phyloP scores from a whole-genome alignment of 208 protist species.

The Strigomonas galati region DNA sequence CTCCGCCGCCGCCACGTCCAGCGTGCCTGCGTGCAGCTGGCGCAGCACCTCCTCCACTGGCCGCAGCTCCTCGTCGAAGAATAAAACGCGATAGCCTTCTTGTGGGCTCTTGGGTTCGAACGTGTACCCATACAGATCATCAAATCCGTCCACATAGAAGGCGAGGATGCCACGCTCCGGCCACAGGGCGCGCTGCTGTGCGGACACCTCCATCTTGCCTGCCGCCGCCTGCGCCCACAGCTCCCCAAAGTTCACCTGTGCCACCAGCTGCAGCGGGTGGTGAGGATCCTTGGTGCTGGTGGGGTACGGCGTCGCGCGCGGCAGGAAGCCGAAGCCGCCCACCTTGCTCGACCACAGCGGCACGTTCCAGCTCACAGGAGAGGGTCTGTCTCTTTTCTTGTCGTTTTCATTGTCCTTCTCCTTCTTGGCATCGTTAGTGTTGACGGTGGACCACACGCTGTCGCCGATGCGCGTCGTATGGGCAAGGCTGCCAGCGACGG shows the following conservation, averaged over 20 bases:
- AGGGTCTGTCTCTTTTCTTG: neutral
- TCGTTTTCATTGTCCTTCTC: too few relatives aligned
- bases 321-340: conserved; percentile 26
- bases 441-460: neutral
- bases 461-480: neutral
- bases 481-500: conserved; percentile 9
- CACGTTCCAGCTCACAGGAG: conserved; percentile 9
- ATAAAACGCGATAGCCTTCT: conserved; percentile 18
- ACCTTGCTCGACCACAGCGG: conserved; percentile 27
- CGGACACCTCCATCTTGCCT: conserved; percentile 1
- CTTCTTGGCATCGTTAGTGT: neutral
- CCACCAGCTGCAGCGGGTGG: conserved; percentile 19
- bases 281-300: conserved; percentile 3
- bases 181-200: neutral
- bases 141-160: conserved; percentile 23
- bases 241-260: conserved; percentile 25
- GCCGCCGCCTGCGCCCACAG: conserved; percentile 15
- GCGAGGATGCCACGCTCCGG: conserved; percentile 18
- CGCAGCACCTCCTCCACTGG: conserved; percentile 11
- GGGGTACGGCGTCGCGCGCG: conserved; percentile 17
- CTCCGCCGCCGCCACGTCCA: conserved; percentile 8
- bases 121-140: conserved; percentile 15
- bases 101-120: neutral
- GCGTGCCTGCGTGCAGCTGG: neutral
- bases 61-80: conserved; percentile 20